Percentiles rank a stretch among this genome's conserved stretches.
Conservation (phyloP, 192 early-diverging fungal genomes). For the Entomortierella chlamydospora region DNA sequence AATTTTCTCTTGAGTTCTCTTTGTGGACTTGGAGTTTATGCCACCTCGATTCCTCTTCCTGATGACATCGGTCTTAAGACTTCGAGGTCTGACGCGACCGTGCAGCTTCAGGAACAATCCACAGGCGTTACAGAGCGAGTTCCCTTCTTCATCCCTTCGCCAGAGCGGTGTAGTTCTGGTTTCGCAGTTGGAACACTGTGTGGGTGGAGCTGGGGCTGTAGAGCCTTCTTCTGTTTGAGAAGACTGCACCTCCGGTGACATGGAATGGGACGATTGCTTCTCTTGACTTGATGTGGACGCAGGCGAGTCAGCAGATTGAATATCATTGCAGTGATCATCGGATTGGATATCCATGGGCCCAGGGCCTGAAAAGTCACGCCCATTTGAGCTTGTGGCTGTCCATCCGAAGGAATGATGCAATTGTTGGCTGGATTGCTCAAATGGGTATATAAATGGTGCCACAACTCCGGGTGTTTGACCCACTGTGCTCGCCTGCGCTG, state of each 20-base stretch:
- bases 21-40: constrained; percentile 4
- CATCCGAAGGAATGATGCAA: too few species aligned
- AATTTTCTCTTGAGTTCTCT: background rate
- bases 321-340: too few species aligned
- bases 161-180: constrained; percentile 90
- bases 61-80: constrained; percentile 87
- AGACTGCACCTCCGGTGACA: background rate
- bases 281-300: background rate
- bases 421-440: too few species aligned
- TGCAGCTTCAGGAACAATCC: constrained; percentile 95
- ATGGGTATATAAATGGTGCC: too few species aligned
- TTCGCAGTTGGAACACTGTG: constrained; percentile 81
- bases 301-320: background rate
- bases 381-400: too few species aligned
- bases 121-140: constrained; percentile 94
- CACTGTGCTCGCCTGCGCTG: too few species aligned
- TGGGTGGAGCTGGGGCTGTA: background rate
- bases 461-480: too few species aligned
- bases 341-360: too few species aligned
- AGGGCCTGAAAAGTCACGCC: too few species aligned
- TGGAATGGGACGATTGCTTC: background rate
- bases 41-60: constrained; percentile 81
- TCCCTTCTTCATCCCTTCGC: constrained; percentile 83
- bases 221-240: constrained; percentile 8
- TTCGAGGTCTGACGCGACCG: constrained; percentile 79